Evolutionary conservation across 1,284 basidiomycete species (phyloP), one percentile per base, ranked within the genome.

Genomic region (Rugosomyces carneus): DNA sequence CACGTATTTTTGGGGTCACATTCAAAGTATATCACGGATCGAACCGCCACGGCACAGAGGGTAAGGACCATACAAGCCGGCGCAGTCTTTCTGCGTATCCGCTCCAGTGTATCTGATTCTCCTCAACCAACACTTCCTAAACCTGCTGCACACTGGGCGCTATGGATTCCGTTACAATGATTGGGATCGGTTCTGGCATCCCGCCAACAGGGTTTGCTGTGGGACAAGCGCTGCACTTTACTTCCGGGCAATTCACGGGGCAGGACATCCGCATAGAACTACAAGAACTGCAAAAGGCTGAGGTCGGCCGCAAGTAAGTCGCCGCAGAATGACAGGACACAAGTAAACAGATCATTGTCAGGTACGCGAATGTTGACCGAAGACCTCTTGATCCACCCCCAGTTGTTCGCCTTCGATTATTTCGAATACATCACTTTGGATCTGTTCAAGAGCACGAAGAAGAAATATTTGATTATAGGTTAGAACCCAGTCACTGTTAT

Each of bases 311-410:
- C 62, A 83, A 84, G 80, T 80, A 59, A 57, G 65, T 47, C 1
- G 16, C 41, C 15, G 7, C 19, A 26, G 16, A 37, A 24, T 24
- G 10, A 9, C 13, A 29, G 5, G 27, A 29, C 2, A 13, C 19
- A 19, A 13, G 20, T 18, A 4, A 20, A 1, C 31, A 19, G 13
- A 7, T n/a, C 20, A 32, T 45, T 7, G 37, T 6, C 2, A 38
- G 80, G 78, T 80, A 79, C 54, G 78, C 76, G 0, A 67, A 68
- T 40, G 77, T 79, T 8, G 80, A 83, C 61, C 67, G 81, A 3
- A 66, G 81, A 13, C 80, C 81, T 1, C 68, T 83, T 19, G 81
- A 84, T 56, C 80, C 80, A 1, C 80, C 81, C 0, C 80, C 81
- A 0, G 80, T 80, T 13, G 76, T 80, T 3, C 63, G 69, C n/a